phyloP scores from a whole-genome alignment of 768 basidiomycete species.

The Lactifluus pinguis region DNA sequence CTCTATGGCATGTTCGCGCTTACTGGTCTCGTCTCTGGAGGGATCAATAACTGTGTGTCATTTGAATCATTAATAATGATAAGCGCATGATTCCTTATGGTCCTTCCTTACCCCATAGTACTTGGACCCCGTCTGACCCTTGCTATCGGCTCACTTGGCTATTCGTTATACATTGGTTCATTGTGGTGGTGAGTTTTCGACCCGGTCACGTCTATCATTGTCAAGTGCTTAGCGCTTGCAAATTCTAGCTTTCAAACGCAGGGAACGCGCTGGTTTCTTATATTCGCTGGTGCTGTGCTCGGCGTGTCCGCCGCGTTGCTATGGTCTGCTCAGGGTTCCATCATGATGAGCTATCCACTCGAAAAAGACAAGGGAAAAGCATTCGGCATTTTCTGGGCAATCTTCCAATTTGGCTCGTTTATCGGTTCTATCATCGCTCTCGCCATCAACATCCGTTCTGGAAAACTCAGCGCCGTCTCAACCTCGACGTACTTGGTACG shows the following conservation, averaged over 20 bases:
- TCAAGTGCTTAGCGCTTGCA: background rate
- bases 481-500: constrained; percentile 34
- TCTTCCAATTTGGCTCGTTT: constrained; percentile 37
- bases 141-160: constrained; percentile 42
- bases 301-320: constrained; percentile 43
- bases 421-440: constrained; percentile 38
- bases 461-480: constrained; percentile 28
- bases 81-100: background rate
- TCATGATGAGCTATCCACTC: constrained; percentile 50
- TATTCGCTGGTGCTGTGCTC: constrained; percentile 41
- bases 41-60: constrained; percentile 28
- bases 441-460: constrained; percentile 32
- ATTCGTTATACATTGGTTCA: constrained; percentile 41
- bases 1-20: constrained; percentile 37
- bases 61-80: background rate
- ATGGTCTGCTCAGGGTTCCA: constrained; percentile 43
- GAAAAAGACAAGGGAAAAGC: constrained; percentile 48
- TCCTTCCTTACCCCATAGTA: constrained; percentile 19
- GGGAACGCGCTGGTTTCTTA: constrained; percentile 36
- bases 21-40: constrained; percentile 33
- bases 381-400: constrained; percentile 46
- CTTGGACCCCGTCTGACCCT: constrained; percentile 45
- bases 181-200: constrained; percentile 33
- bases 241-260: constrained; percentile 29
- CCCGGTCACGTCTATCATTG: background rate